Conservation (phyloP, 768 basidiomycete species). For the Mycena sanguinolenta region DNA sequence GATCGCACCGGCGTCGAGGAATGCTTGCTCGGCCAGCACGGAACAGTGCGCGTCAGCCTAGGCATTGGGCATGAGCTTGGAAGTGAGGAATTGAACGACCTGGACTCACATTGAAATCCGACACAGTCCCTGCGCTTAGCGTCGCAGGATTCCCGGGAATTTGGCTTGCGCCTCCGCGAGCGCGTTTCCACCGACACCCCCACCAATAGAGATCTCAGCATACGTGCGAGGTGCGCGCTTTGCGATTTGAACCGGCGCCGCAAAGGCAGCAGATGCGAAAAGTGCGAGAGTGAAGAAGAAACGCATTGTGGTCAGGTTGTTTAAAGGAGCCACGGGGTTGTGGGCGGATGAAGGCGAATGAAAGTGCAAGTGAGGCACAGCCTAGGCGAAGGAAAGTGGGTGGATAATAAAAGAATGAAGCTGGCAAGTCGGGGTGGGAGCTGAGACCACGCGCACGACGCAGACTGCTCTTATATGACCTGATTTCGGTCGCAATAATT, state of each 20-base stretch:
- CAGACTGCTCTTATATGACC: too few relatives aligned
- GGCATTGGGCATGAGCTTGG: neutral
- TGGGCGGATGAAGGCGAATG: constrained; percentile 5
- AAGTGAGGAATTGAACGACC: neutral
- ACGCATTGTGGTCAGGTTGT: constrained; percentile 8
- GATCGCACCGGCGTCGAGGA: constrained; percentile 22
- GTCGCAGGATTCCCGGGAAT: constrained; percentile 23
- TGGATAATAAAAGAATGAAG: constrained; percentile 8
- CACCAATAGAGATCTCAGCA: constrained; percentile 22
- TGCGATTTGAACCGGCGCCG: constrained; percentile 20
- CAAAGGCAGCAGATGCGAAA: neutral
- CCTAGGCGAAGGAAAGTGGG: constrained; percentile 30
- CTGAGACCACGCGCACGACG: neutral
- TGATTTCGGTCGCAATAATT: too few relatives aligned
- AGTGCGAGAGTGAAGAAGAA: constrained; percentile 15
- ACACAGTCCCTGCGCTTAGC: constrained; percentile 11
- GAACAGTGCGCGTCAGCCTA: constrained; percentile 30
- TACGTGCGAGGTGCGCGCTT: constrained; percentile 30
- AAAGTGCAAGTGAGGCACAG: constrained; percentile 32
- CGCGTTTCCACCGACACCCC: constrained; percentile 26
- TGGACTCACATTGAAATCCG: constrained; percentile 20
- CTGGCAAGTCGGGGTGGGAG: constrained; percentile 5
- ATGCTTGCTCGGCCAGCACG: constrained; percentile 17
- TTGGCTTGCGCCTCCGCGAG: constrained; percentile 29
- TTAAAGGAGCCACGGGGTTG: too few relatives aligned